A percentile compares a stretch with the other conserved stretches of the same genome.
Conservation (phyloP, 208 protist genomes). For the Novymonas esmeraldas region DNA sequence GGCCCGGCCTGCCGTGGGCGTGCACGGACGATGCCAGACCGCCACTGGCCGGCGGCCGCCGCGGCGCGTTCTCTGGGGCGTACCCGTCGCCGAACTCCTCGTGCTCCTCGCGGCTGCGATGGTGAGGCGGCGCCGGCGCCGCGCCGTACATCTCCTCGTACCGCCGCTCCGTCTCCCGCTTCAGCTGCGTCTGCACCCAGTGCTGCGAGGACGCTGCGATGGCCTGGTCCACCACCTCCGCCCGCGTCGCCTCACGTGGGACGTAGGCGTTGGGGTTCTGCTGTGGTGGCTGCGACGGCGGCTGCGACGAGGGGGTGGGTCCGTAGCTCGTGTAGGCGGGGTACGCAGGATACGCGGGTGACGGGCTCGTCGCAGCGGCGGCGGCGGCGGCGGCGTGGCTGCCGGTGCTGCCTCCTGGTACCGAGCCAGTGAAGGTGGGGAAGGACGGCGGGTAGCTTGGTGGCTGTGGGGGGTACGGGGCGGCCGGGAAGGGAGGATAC, state of each 20-base stretch:
- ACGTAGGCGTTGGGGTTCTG: constrained; percentile 13
- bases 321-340: constrained; percentile 14
- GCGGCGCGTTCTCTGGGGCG: constrained; percentile 15
- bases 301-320: neutral
- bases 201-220: constrained; percentile 49
- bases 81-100: constrained; percentile 10
- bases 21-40: neutral
- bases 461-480: constrained; percentile 9
- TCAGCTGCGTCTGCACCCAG: constrained; percentile 50
- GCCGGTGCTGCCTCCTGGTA: neutral
- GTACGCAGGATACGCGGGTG: constrained; percentile 4
- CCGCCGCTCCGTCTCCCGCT: constrained; percentile 17
- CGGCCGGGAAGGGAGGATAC: constrained; percentile 7
- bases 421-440: neutral
- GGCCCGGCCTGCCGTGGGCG: neutral
- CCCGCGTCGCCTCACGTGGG: constrained; percentile 32
- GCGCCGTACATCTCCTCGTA: constrained; percentile 21
- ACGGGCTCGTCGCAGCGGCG: neutral
- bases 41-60: neutral
- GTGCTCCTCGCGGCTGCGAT: neutral
- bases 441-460: constrained; percentile 18
- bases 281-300: neutral
- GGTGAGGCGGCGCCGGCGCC: neutral
- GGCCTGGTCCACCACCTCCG: constrained; percentile 47
- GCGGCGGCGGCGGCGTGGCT: neutral